Evolutionary conservation across 768 basidiomycete genomes (phyloP).

Genomic region (Leccinellum rugosiceps): DNA sequence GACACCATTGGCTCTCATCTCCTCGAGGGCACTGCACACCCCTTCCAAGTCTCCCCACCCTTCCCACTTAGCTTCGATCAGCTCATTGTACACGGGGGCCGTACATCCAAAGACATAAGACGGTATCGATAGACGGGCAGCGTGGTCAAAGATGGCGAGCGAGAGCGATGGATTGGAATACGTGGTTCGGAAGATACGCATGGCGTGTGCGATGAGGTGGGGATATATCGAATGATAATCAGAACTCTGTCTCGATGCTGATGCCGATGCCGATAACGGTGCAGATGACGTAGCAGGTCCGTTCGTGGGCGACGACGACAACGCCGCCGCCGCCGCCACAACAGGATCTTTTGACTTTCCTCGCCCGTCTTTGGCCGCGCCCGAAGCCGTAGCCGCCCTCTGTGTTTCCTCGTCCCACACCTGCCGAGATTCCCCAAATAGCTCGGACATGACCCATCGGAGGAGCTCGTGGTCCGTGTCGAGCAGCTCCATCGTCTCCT

Average conservation of each 20-base stretch:
- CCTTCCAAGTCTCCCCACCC: constrained; percentile 80
- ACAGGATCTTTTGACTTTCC: neutral
- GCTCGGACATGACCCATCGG: constrained; percentile 65
- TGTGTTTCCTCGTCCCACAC: constrained; percentile 39
- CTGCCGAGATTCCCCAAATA: constrained; percentile 55
- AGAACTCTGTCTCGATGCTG: constrained; percentile 16
- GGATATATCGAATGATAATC: constrained; percentile 73
- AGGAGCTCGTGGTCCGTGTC: constrained; percentile 66
- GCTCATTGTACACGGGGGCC: constrained; percentile 83
- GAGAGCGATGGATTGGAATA: constrained; percentile 79
- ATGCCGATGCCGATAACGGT: neutral
- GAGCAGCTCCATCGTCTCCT: constrained; percentile 73
- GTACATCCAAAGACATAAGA: constrained; percentile 91
- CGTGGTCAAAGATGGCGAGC: constrained; percentile 78
- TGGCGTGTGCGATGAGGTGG: constrained; percentile 70
- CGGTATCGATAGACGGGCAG: constrained; percentile 66
- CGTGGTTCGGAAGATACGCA: constrained; percentile 74
- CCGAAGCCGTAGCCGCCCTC: constrained; percentile 31
- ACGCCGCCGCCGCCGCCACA: neutral
- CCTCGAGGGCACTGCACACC: constrained; percentile 67
- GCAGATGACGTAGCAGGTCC: neutral
- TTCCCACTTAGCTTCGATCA: constrained; percentile 81
- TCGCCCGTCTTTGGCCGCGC: neutral
- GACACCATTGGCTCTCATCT: constrained; percentile 83
- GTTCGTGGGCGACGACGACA: no score